These are phyloP conservation scores for Cryphonectria japonica DNA, from an alignment of 2,329 filamentous ascomycete genomes.

Conservation along the genomic window DNA sequence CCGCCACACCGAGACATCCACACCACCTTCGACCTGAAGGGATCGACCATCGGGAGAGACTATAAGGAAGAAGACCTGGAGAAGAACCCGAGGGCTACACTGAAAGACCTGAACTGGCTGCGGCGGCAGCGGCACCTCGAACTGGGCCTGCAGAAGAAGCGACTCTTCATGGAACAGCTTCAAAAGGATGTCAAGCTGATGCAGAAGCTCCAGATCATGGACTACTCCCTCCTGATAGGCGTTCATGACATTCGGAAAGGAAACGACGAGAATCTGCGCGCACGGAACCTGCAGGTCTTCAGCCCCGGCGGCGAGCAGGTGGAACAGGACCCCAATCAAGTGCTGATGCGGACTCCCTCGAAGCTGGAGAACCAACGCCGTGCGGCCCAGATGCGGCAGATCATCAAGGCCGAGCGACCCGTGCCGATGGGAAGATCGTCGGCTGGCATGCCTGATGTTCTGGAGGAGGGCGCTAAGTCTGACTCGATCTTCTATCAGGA, in stretches of 20 bases:
- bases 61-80: constrained; percentile 86
- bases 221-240: constrained; percentile 93
- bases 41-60: constrained; percentile 91
- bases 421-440: constrained; percentile 86
- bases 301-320: constrained; percentile 76
- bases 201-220: constrained; percentile 94
- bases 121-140: constrained; percentile 83
- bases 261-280: constrained; percentile 90
- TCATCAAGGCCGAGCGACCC: constrained; percentile 90
- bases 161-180: constrained; percentile 86
- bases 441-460: constrained; percentile 87
- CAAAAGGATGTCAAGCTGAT: constrained; percentile 83
- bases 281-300: constrained; percentile 91
- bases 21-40: constrained; percentile 94
- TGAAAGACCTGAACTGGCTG: constrained; percentile 98
- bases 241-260: constrained; percentile 90
- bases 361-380: constrained; percentile 91
- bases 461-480: constrained; percentile 71
- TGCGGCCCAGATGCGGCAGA: constrained; percentile 85
- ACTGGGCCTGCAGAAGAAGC: constrained; percentile 85
- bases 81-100: constrained; percentile 85
- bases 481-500: constrained; percentile 89
- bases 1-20: constrained; percentile 97
- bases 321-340: constrained; percentile 59
- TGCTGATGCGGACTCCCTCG: constrained; percentile 86